Conservation (phyloP, 2,329 filamentous ascomycete species). For the Colletotrichum karsti region DNA sequence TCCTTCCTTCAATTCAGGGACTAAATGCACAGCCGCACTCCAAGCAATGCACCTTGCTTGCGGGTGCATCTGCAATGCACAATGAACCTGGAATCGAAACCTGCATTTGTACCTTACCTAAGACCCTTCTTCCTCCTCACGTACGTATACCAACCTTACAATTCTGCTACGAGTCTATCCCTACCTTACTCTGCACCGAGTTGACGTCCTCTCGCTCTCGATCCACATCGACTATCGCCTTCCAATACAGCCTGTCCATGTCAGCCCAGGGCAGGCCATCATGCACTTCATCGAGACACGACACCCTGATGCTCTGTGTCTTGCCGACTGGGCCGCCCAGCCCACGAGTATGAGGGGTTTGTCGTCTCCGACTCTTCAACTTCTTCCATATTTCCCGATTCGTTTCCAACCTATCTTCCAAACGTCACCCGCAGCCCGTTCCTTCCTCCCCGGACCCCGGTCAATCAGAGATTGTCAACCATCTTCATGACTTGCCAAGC, state of each 20-base stretch:
- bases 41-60: background rate
- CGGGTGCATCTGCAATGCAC: constrained; percentile 15
- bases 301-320: background rate
- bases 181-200: background rate
- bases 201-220: background rate
- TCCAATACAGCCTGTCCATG: constrained; percentile 17
- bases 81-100: background rate
- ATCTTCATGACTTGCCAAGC: constrained; percentile 13
- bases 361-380: background rate
- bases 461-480: background rate
- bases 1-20: constrained; percentile 12
- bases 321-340: background rate
- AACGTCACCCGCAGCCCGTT: background rate
- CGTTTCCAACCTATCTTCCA: background rate
- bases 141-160: background rate
- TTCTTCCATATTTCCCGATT: background rate
- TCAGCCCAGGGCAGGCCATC: constrained; percentile 1
- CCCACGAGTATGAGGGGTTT: constrained; percentile 8
- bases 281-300: constrained; percentile 15
- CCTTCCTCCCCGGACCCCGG: background rate
- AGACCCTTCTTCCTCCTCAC: background rate
- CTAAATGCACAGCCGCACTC: constrained; percentile 16
- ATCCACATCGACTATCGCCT: constrained; percentile 3
- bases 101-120: constrained; percentile 1
- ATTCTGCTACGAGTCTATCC: background rate